Percentiles rank a stretch among this genome's conserved stretches.
These are phyloP conservation scores for Chrysoporthe austroafricana DNA, from an alignment of 2,329 filamentous ascomycete species.

Conservation along the genomic window DNA sequence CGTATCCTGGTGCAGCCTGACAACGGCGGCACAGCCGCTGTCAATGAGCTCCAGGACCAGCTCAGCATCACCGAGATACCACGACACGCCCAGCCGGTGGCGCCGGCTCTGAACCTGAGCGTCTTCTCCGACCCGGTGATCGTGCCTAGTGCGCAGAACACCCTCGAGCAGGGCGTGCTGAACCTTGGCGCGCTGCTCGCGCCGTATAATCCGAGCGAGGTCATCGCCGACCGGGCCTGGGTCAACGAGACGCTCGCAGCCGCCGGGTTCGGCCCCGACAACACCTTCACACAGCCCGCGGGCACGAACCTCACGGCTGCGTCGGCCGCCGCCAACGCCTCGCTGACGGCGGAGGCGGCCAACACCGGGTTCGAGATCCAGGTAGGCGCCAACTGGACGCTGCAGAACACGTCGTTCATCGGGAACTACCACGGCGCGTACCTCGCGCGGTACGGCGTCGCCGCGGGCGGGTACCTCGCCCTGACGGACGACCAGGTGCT, in stretches of 20 bases:
- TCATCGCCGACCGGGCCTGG: not conserved
- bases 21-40: slow-evolving; percentile 7
- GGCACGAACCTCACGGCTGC: slow-evolving; percentile 25
- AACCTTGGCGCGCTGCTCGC: slow-evolving; percentile 22
- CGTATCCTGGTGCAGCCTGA: slow-evolving; percentile 18
- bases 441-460: slow-evolving; percentile 14
- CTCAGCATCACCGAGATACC: slow-evolving; percentile 6
- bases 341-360: not conserved
- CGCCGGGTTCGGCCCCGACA: not conserved
- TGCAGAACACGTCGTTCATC: slow-evolving; percentile 9
- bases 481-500: slow-evolving; percentile 26
- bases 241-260: slow-evolving; percentile 10
- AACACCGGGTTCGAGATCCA: slow-evolving; percentile 8
- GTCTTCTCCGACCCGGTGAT: slow-evolving; percentile 20
- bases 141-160: slow-evolving; percentile 7
- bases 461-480: slow-evolving; percentile 21
- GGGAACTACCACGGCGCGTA: slow-evolving; percentile 21
- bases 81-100: not conserved
- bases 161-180: slow-evolving; percentile 22
- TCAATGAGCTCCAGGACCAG: not conserved
- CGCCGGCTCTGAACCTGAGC: slow-evolving; percentile 16
- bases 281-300: slow-evolving; percentile 15
- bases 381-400: slow-evolving; percentile 22
- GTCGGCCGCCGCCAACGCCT: slow-evolving; percentile 19
- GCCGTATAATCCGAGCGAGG: slow-evolving; percentile 13